phyloP scores from a whole-genome alignment of 2,329 filamentous ascomycete species.

The Diaporthe sp. region DNA sequence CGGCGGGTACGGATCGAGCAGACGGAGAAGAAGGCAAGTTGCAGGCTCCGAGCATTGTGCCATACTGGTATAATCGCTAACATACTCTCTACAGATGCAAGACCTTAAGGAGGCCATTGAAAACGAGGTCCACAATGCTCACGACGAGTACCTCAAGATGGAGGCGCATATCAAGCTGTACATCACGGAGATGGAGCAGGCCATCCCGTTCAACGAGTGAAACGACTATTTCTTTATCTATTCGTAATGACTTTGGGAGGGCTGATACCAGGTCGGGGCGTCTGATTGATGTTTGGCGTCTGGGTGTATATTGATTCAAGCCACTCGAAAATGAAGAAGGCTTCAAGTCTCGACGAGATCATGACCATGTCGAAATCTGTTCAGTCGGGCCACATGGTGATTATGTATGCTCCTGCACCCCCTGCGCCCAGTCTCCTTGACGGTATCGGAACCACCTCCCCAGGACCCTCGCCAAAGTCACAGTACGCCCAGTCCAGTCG shows the following conservation, averaged over 20 bases:
- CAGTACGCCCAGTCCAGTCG: conserved; percentile 69
- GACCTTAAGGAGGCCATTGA: conserved; percentile 98
- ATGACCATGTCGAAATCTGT: neutral
- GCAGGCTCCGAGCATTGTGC: conserved; percentile 14
- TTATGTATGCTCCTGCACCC: neutral
- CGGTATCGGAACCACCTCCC: conserved; percentile 75
- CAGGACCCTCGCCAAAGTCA: conserved; percentile 69
- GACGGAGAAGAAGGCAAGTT: conserved; percentile 93
- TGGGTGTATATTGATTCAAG: neutral
- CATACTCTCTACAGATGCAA: conserved; percentile 76
- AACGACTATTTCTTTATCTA: conserved; percentile 41
- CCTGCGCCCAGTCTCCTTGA: conserved; percentile 51
- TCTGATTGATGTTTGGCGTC: conserved; percentile 29
- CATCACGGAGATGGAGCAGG: conserved; percentile 99
- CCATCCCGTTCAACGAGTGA: conserved; percentile 59
- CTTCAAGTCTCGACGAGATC: neutral
- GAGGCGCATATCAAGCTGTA: conserved; percentile 97
- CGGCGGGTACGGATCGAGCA: conserved; percentile 95
- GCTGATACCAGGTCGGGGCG: conserved; percentile 40
- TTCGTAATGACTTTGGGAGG: conserved; percentile 43
- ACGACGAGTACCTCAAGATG: conserved; percentile 97
- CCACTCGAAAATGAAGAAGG: conserved; percentile 32
- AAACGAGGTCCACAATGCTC: conserved; percentile 88
- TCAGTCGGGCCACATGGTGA: neutral
- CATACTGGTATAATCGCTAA: conserved; percentile 42